A percentile compares a stretch with the other conserved stretches of the same genome.
Evolutionary conservation across 164 flowering plant genomes (phyloP).

Genomic region (Hamamelis virginiana): DNA sequence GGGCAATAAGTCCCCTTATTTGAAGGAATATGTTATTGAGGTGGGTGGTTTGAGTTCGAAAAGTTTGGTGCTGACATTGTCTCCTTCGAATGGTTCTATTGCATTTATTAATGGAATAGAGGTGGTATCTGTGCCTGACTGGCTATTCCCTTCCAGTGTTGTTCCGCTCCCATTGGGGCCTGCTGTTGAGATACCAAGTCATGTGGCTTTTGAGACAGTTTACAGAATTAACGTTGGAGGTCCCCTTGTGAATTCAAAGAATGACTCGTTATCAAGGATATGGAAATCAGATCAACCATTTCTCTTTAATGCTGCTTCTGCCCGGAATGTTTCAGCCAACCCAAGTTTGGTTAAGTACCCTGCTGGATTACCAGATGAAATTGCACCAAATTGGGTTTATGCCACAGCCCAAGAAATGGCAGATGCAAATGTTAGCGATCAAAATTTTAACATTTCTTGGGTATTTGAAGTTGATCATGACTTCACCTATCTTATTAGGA

Average conservation of each 20-base stretch:
- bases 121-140: slow-evolving; percentile 37
- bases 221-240: slow-evolving; percentile 57
- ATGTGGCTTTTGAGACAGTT: slow-evolving; percentile 35
- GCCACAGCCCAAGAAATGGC: slow-evolving; percentile 65
- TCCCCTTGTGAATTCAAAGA: slow-evolving; percentile 30
- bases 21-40: slow-evolving; percentile 44
- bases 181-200: slow-evolving; percentile 18
- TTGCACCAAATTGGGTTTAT: slow-evolving; percentile 55
- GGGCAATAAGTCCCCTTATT: slow-evolving; percentile 6
- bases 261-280: slow-evolving; percentile 44
- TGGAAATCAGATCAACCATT: slow-evolving; percentile 44
- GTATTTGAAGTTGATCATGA: slow-evolving; percentile 35
- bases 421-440: slow-evolving; percentile 43
- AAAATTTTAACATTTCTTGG: slow-evolving; percentile 54
- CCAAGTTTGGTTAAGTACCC: slow-evolving; percentile 38
- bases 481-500: slow-evolving; percentile 41
- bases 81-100: slow-evolving; percentile 35
- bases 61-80: slow-evolving; percentile 23
- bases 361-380: slow-evolving; percentile 32
- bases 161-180: slow-evolving; percentile 32
- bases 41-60: slow-evolving; percentile 25
- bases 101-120: slow-evolving; percentile 58
- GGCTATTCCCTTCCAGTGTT: slow-evolving; percentile 28
- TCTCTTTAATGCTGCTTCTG: slow-evolving; percentile 33
- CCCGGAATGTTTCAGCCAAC: slow-evolving; percentile 24